phyloP scores from a whole-genome alignment of 192 early-diverging fungal genomes.

The Rhizophagus prolifer region DNA sequence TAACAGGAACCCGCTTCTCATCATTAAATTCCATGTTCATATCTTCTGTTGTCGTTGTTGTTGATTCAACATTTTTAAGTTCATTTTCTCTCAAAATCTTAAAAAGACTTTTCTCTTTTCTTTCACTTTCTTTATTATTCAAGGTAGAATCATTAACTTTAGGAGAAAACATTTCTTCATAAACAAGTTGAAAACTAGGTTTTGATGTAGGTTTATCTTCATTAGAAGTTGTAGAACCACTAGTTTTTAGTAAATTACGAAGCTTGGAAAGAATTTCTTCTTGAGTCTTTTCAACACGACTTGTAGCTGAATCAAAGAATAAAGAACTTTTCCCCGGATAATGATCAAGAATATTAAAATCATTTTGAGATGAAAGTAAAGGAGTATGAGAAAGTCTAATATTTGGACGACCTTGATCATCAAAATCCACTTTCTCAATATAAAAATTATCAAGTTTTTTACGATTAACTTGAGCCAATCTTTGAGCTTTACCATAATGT shows the following conservation, averaged over 20 bases:
- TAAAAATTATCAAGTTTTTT: constrained; percentile 55
- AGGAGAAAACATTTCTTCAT: neutral
- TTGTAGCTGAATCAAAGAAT: constrained; percentile 5
- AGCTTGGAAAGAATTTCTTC: neutral
- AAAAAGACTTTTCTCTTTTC: too few relatives aligned
- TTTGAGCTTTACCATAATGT: constrained; percentile 33
- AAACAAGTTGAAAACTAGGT: neutral
- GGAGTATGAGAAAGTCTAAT: constrained; percentile 36
- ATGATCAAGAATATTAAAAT: neutral
- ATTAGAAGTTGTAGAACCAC: neutral
- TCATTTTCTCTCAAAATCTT: too few relatives aligned
- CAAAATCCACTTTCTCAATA: constrained; percentile 57
- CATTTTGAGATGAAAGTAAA: neutral
- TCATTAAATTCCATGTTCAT: too few relatives aligned
- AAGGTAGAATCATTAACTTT: neutral
- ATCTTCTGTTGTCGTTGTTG: too few relatives aligned
- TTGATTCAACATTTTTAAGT: too few relatives aligned
- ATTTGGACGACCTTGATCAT: constrained; percentile 48
- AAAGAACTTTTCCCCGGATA: neutral
- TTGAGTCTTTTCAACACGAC: neutral
- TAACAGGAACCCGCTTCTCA: too few relatives aligned
- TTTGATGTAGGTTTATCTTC: neutral
- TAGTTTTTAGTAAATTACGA: neutral
- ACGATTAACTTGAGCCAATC: constrained; percentile 26
- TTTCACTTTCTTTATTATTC: neutral